Evolutionary conservation across 495 filamentous ascomycete genomes (phyloP).

Genomic region (Beverwykella pulmonaria): DNA sequence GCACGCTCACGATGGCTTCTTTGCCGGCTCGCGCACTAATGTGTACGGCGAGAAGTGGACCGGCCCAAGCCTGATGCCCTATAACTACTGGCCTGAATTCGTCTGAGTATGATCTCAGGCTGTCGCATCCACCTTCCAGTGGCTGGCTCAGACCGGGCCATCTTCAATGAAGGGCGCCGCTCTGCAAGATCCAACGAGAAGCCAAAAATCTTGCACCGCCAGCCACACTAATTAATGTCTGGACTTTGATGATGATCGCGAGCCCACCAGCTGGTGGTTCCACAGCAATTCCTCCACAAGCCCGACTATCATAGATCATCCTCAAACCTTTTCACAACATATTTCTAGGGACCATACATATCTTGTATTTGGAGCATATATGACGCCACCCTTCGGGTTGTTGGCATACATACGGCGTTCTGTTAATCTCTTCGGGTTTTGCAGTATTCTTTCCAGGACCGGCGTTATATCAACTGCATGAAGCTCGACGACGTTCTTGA

Average conservation of each 20-base stretch:
- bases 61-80: constrained; percentile 47
- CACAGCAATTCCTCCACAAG: not conserved
- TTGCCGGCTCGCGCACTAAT: constrained; percentile 52
- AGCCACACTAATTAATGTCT: not conserved
- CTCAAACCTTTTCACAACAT: not conserved
- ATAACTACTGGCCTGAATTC: constrained; percentile 47
- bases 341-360: constrained; percentile 2
- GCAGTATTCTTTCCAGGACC: not conserved
- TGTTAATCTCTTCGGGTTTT: not conserved
- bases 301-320: not conserved
- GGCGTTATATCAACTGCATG: not conserved
- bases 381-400: constrained; percentile 1
- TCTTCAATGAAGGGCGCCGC: constrained; percentile 14
- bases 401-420: constrained; percentile 3
- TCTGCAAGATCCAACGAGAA: not conserved
- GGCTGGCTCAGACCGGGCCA: not conserved
- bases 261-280: not conserved
- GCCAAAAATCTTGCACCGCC: not conserved
- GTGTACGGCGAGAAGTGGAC: constrained; percentile 58
- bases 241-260: not conserved
- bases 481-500: not conserved
- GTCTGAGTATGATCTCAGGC: constrained; percentile 33
- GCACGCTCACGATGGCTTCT: constrained; percentile 59
- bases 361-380: constrained; percentile 1
- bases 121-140: constrained; percentile 8